phyloP scores from a whole-genome alignment of 2,329 filamentous ascomycete genomes.

The Pestalotiopsis sp. region DNA sequence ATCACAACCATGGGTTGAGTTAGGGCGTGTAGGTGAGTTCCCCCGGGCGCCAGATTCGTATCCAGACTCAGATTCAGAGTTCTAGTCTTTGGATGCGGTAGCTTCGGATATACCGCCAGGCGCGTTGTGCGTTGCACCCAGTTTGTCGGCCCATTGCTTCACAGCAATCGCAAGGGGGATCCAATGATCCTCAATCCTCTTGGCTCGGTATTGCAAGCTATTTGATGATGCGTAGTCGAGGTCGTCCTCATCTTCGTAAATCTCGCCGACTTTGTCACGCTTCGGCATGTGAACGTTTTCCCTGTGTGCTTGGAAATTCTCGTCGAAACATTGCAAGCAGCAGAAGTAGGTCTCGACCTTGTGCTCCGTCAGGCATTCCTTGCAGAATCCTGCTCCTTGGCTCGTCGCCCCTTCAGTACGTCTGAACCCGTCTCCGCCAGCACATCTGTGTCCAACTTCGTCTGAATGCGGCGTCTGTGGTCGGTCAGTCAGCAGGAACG shows the following conservation, averaged over 20 bases:
- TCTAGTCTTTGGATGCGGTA: not conserved
- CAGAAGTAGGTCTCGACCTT: conserved; percentile 44
- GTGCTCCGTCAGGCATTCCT: conserved; percentile 41
- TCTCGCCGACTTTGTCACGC: conserved; percentile 27
- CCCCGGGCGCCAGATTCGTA: not conserved
- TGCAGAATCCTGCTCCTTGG: conserved; percentile 38
- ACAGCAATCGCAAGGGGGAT: conserved; percentile 29
- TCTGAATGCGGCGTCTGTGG: not conserved
- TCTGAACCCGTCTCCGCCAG: conserved; percentile 43
- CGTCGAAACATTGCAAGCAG: conserved; percentile 43
- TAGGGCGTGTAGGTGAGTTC: not conserved
- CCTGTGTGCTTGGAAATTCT: conserved; percentile 44
- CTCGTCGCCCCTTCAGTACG: conserved; percentile 35
- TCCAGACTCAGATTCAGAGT: not conserved
- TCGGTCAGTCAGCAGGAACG: not conserved
- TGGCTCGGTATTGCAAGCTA: conserved; percentile 27
- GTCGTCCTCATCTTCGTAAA: conserved; percentile 28
- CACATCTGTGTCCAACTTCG: conserved; percentile 37
- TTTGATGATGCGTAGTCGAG: conserved; percentile 28
- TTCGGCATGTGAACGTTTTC: conserved; percentile 35
- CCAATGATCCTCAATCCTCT: conserved; percentile 30
- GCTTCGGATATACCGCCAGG: not conserved
- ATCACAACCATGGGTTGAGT: not conserved
- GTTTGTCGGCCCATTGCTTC: conserved; percentile 57
- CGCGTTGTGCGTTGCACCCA: not conserved